Evolutionary conservation across 768 basidiomycete genomes (phyloP).

Genomic region (Dentipellis fragilis): DNA sequence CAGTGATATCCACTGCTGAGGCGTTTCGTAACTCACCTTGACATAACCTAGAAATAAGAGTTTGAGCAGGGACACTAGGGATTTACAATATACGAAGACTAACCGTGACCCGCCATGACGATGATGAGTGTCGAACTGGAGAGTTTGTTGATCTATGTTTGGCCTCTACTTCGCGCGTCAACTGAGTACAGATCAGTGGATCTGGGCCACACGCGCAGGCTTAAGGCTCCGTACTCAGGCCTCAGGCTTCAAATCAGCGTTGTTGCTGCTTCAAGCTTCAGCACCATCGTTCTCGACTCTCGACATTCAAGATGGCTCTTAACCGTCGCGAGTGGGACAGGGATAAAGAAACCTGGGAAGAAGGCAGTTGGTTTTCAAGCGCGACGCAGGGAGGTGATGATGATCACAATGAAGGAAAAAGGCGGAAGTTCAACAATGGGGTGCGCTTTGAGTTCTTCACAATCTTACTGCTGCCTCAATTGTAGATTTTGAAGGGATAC

Average conservation of each 20-base stretch:
- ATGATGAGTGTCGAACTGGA: constrained; percentile 10
- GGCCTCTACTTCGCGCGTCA: neutral
- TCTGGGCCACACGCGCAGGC: too few relatives aligned
- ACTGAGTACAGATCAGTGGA: too few relatives aligned
- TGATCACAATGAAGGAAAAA: constrained; percentile 59
- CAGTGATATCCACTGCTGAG: neutral
- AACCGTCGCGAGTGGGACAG: constrained; percentile 78
- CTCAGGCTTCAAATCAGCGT: constrained; percentile 4
- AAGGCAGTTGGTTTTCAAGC: constrained; percentile 31
- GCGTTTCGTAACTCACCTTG: constrained; percentile 31
- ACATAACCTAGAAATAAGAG: constrained; percentile 36
- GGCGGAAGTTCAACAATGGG: constrained; percentile 71
- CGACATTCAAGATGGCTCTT: constrained; percentile 44
- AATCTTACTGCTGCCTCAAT: neutral
- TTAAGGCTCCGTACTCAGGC: too few relatives aligned
- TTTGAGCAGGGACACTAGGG: neutral
- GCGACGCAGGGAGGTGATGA: constrained; percentile 64
- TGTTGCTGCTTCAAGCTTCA: too few relatives aligned
- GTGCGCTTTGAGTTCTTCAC: constrained; percentile 31
- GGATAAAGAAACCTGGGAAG: constrained; percentile 56
- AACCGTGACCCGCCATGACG: constrained; percentile 60
- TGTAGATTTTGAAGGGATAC: constrained; percentile 33
- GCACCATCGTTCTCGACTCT: neutral
- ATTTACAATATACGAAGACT: constrained; percentile 13
- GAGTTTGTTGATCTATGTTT: constrained; percentile 17